phyloP scores from a whole-genome alignment of 2,329 filamentous ascomycete species.

The Curvularia lunata region DNA sequence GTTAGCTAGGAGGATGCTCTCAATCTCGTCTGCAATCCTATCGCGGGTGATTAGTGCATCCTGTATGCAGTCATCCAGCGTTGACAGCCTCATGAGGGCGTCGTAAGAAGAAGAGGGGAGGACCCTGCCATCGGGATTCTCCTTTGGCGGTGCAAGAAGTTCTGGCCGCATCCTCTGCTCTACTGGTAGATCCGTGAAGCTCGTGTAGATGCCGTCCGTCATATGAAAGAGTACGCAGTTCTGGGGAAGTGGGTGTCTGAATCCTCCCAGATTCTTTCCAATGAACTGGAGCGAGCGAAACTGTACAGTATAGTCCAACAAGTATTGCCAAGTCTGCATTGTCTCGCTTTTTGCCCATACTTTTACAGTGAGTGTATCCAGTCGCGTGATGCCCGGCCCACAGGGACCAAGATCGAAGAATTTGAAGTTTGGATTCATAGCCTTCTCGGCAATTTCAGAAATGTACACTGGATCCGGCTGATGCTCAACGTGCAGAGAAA shows the following conservation, averaged over 20 bases:
- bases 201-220: constrained; percentile 83
- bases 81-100: constrained; percentile 84
- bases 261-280: constrained; percentile 64
- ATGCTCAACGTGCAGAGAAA: constrained; percentile 75
- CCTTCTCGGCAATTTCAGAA: constrained; percentile 78
- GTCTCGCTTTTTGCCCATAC: constrained; percentile 72
- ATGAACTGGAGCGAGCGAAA: constrained; percentile 79
- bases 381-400: constrained; percentile 68
- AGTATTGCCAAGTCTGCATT: constrained; percentile 63
- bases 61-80: constrained; percentile 87
- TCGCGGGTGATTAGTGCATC: constrained; percentile 82
- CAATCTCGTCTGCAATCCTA: constrained; percentile 78
- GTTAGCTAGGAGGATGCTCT: constrained; percentile 54
- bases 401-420: constrained; percentile 77
- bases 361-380: constrained; percentile 69
- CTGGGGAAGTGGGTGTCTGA: constrained; percentile 75
- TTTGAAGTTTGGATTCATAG: constrained; percentile 90
- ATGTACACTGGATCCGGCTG: constrained; percentile 80
- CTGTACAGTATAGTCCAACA: constrained; percentile 76
- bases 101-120: constrained; percentile 82
- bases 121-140: constrained; percentile 55
- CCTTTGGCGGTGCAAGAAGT: constrained; percentile 43
- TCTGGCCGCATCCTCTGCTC: constrained; percentile 43
- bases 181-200: constrained; percentile 69
- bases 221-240: constrained; percentile 89